Evolutionary conservation across 371 early-diverging fungal genomes (phyloP).

Genomic region (Mortierella sp.): DNA sequence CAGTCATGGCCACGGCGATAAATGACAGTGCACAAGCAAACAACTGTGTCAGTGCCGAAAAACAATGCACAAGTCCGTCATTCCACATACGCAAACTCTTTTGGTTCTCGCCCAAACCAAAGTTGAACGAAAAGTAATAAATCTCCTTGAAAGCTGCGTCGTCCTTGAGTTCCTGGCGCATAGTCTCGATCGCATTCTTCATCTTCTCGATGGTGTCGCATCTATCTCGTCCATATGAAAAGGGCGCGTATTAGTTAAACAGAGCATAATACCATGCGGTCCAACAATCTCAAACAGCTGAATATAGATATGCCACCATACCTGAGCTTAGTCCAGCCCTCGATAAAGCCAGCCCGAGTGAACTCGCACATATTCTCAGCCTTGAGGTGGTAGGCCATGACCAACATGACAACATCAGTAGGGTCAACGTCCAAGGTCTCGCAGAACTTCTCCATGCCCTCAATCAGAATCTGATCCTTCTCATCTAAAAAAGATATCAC

Average conservation of each 20-base stretch:
- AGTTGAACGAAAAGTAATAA: slow-evolving; percentile 84
- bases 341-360: slow-evolving; percentile 68
- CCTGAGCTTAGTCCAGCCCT: slow-evolving; percentile 79
- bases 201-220: slow-evolving; percentile 79
- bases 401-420: slow-evolving; percentile 80
- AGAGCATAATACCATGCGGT: neutral
- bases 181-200: slow-evolving; percentile 63
- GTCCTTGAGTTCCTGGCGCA: slow-evolving; percentile 69
- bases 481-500: slow-evolving; percentile 58
- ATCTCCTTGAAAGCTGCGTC: slow-evolving; percentile 74
- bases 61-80: neutral
- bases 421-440: slow-evolving; percentile 84
- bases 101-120: slow-evolving; percentile 78
- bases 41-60: neutral
- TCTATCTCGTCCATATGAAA: slow-evolving; percentile 37
- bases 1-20: neutral
- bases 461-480: slow-evolving; percentile 75
- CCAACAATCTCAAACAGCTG: neutral
- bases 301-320: slow-evolving; percentile 26
- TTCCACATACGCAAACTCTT: slow-evolving; percentile 78
- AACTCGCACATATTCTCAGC: slow-evolving; percentile 87
- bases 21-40: neutral
- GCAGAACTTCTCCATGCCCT: slow-evolving; percentile 82
- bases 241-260: neutral
- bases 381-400: slow-evolving; percentile 79